Percentiles rank a stretch among this genome's conserved stretches.
These are phyloP conservation scores for Grosmannia penicillata DNA, from an alignment of 2,329 filamentous ascomycete species.

Conservation along the genomic window DNA sequence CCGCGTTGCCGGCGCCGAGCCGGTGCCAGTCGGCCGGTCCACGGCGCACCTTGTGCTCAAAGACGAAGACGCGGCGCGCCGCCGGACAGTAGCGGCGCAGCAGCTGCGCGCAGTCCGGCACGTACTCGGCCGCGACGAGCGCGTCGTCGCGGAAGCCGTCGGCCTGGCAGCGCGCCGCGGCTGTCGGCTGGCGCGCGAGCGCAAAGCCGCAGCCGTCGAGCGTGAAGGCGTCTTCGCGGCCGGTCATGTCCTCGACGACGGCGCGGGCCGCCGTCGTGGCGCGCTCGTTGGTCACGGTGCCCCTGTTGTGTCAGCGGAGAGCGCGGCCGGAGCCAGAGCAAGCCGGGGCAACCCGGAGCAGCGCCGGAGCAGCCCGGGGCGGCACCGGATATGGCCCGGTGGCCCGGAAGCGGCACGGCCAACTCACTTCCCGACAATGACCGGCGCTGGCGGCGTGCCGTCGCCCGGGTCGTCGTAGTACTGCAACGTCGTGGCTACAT, in stretches of 20 bases:
- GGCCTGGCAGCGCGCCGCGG: conserved; percentile 22
- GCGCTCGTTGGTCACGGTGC: conserved; percentile 14
- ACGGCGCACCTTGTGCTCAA: conserved; percentile 53
- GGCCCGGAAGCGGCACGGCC: too few species aligned
- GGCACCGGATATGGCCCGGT: too few species aligned
- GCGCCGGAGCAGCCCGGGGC: neutral
- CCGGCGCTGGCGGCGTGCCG: conserved; percentile 22
- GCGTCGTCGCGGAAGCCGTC: conserved; percentile 38
- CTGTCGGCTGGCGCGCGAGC: conserved; percentile 30
- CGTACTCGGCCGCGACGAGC: conserved; percentile 34
- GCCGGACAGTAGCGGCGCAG: conserved; percentile 21
- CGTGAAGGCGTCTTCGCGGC: conserved; percentile 49
- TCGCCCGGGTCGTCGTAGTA: conserved; percentile 26
- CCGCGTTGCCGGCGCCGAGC: conserved; percentile 44
- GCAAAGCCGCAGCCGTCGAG: conserved; percentile 41
- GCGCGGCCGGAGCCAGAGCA: too few species aligned
- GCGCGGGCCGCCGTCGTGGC: conserved; percentile 24
- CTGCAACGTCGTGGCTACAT: conserved; percentile 22
- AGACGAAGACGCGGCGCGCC: conserved; percentile 39
- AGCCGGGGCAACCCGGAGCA: too few species aligned
- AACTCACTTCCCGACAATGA: conserved; percentile 14
- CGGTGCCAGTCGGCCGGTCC: conserved; percentile 45
- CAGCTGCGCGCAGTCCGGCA: conserved; percentile 49
- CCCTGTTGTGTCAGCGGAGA: too few species aligned
- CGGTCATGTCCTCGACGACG: conserved; percentile 25